Conservation (phyloP, 73 alveolate genomes). For the Paramecium tetraurelia region DNA sequence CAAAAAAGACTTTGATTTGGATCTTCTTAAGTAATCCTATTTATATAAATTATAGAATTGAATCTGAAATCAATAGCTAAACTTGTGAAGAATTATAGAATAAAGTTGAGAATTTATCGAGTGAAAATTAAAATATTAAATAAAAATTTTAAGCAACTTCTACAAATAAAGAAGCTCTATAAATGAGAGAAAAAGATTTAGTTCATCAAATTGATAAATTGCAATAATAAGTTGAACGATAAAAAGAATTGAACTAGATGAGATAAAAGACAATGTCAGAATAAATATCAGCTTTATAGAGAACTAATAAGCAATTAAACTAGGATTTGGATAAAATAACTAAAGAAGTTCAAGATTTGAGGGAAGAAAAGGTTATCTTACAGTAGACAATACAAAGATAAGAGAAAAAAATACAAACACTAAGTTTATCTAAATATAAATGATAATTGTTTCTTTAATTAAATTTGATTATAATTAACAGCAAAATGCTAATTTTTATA, state of each 20-base stretch:
- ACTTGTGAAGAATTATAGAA: not conserved
- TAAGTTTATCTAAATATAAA: not conserved
- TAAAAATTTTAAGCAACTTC: not conserved
- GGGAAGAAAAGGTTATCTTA: not conserved
- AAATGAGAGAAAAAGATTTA: slow-evolving; percentile 20
- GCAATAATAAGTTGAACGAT: not conserved
- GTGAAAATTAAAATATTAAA: not conserved
- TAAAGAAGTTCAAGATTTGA: not conserved
- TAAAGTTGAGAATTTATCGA: not conserved
- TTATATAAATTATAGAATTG: not conserved
- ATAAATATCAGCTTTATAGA: not conserved
- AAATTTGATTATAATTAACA: not conserved
- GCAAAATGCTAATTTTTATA: not conserved
- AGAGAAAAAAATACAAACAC: not conserved
- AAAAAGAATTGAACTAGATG: not conserved
- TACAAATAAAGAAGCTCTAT: not conserved
- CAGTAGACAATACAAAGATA: slow-evolving; percentile 4
- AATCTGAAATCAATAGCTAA: not conserved
- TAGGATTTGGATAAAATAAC: not conserved
- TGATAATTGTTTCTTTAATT: not conserved
- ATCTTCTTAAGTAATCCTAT: not conserved
- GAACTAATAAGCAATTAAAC: not conserved
- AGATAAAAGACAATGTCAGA: not conserved
- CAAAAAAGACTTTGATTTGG: not conserved
- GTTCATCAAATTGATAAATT: not conserved